Base-by-base conservation (phyloP, 768 basidiomycete species). In the Rhodosporidiobolus odoratus region DNA sequence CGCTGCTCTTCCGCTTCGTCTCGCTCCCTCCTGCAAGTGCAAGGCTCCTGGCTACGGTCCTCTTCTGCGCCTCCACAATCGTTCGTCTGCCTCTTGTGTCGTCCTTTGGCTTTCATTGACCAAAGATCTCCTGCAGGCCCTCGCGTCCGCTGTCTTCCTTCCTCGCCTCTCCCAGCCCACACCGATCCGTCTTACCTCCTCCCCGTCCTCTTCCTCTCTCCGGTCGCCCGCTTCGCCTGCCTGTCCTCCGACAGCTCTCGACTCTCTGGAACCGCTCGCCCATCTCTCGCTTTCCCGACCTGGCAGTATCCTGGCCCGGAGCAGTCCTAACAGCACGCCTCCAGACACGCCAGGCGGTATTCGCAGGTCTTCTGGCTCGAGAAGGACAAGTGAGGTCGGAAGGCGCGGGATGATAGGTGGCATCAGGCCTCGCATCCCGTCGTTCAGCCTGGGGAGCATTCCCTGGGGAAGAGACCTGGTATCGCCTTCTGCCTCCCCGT, bases 211-310 rank as follows among this genome's bases (percentile, higher is more conserved):
- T 15, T 12, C 56, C 53, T 16, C 17, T 32, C 40, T 32, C 48
- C 54, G 38, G 1, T 37, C 40, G 16, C 47, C 47, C 3, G 27
- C 47, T 23, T 9, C n/a, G 8, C 47, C 23, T 4, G 19, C 38
- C 5, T 50, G 15, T 21, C 50, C 57, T 21, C 6, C 23, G n/a
- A n/a, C n/a, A n/a, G 25, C 38, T 23, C 7, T 30, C n/a, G 69
- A 70, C 30, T 64, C 69, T 3, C 64, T 70, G 58, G 69, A 70
- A 34, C 69, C 69, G 5, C 48, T 70, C 13, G 58, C 60, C 32
- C 41, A 70, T 54, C 59, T 70, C 19, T 70, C 69, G 10, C 58
- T 70, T 25, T 65, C 69, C 5, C 65, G 58, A 32, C 5, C 25
- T 0, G 60, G 27, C 0, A 56, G 52, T 25, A n/a, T 70, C 23